Evolutionary conservation across 2,329 filamentous ascomycete genomes (phyloP).

Genomic region (Myriosclerotinia duriaeana): DNA sequence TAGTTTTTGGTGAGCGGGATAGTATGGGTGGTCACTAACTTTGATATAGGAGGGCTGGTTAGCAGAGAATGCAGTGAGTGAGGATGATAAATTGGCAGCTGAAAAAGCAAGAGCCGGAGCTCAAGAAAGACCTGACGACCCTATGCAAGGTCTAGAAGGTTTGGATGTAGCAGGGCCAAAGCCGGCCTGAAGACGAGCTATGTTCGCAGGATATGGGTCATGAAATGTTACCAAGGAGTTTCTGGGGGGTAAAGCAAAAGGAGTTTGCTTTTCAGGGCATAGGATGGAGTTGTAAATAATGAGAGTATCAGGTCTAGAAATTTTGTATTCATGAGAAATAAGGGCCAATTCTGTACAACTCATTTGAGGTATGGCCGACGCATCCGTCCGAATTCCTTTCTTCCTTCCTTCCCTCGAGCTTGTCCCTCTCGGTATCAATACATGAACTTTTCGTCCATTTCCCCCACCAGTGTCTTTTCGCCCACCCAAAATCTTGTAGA

Average conservation of each 20-base stretch:
- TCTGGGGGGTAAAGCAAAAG: conserved; percentile 23
- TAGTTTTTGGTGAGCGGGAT: background rate
- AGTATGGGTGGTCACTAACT: conserved; percentile 24
- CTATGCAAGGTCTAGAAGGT: conserved; percentile 93
- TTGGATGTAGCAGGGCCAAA: conserved; percentile 93
- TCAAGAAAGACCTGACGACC: conserved; percentile 66
- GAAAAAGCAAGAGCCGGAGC: conserved; percentile 54
- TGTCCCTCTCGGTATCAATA: background rate
- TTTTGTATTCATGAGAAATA: conserved; percentile 32
- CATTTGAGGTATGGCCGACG: conserved; percentile 17
- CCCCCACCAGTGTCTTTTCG: conserved; percentile 22
- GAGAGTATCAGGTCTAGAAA: conserved; percentile 18
- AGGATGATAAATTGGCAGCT: conserved; percentile 68
- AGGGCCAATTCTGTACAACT: conserved; percentile 25
- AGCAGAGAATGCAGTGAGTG: conserved; percentile 79
- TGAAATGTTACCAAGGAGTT: conserved; percentile 30
- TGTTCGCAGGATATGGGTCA: conserved; percentile 4
- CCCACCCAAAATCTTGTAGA: conserved; percentile 16
- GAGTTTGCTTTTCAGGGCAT: conserved; percentile 13
- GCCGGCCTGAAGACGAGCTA: conserved; percentile 54
- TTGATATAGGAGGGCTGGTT: conserved; percentile 80
- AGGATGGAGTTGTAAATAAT: conserved; percentile 2
- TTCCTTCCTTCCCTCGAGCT: conserved; percentile 19
- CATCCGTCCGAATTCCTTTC: conserved; percentile 16
- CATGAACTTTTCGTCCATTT: conserved; percentile 6